These are phyloP conservation scores for Tetracentron sinense DNA, from an alignment of 164 flowering plant genomes.

Conservation along the genomic window DNA sequence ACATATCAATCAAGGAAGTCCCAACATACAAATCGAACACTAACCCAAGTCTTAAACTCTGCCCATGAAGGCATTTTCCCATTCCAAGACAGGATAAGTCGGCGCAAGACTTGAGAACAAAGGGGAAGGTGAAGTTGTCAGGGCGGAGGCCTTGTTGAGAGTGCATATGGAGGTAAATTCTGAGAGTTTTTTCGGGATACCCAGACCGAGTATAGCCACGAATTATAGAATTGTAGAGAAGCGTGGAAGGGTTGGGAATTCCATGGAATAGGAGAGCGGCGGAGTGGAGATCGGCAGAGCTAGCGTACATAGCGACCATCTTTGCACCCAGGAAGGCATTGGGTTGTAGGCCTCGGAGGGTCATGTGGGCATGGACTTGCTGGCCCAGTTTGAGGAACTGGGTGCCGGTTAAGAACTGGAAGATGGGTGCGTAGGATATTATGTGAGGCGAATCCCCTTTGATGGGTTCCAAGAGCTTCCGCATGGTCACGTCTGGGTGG, in stretches of 20 bases:
- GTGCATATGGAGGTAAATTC: constrained; percentile 26
- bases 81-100: constrained; percentile 18
- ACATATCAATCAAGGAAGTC: constrained; percentile 50
- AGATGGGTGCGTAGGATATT: constrained; percentile 31
- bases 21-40: constrained; percentile 44
- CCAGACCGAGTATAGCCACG: constrained; percentile 36
- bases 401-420: constrained; percentile 39
- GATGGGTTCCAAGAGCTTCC: constrained; percentile 20
- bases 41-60: constrained; percentile 36
- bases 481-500: not conserved
- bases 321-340: constrained; percentile 39
- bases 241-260: constrained; percentile 20
- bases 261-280: constrained; percentile 25
- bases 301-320: constrained; percentile 60
- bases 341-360: constrained; percentile 39
- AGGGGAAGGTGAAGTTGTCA: constrained; percentile 52
- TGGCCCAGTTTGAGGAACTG: constrained; percentile 36
- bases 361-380: constrained; percentile 47
- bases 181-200: constrained; percentile 15
- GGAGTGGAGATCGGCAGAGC: constrained; percentile 38
- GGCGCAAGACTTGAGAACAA: constrained; percentile 45
- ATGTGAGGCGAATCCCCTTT: constrained; percentile 9
- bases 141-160: constrained; percentile 18
- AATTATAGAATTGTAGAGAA: constrained; percentile 44
- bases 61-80: constrained; percentile 43